Conservation (phyloP, 2,329 filamentous ascomycete genomes). For the Microdochium bolleyi region DNA sequence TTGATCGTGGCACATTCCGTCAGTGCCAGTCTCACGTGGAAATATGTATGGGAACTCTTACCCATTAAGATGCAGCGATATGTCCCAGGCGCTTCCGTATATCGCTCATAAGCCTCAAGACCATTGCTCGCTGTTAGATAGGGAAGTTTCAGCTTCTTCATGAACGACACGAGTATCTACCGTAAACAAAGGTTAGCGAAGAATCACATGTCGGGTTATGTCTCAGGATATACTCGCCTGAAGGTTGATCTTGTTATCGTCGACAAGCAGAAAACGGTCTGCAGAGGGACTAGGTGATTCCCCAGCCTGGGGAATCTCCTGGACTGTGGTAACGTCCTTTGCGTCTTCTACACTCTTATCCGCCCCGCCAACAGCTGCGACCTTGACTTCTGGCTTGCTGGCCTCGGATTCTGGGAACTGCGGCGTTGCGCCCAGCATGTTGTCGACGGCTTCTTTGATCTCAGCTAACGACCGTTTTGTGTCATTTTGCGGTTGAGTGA, state of each 20-base stretch:
- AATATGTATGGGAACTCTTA: not conserved
- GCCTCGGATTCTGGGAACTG: no score
- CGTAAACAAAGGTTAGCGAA: not conserved
- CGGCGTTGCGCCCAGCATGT: no score
- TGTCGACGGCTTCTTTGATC: no score
- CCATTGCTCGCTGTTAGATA: conserved; percentile 26
- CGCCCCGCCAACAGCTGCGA: not conserved
- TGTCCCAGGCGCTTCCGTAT: conserved; percentile 9
- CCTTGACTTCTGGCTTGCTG: no score
- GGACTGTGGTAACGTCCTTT: not conserved
- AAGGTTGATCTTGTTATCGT: conserved; percentile 32
- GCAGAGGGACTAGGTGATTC: not conserved
- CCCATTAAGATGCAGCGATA: conserved; percentile 22
- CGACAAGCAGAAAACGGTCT: conserved; percentile 21
- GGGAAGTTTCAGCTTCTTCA: conserved; percentile 21
- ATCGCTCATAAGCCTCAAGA: conserved; percentile 25
- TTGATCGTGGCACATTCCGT: not conserved
- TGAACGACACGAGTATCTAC: conserved; percentile 19
- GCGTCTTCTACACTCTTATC: not conserved
- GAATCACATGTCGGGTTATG: not conserved
- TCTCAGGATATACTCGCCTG: not conserved
- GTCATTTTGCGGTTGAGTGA: not conserved
- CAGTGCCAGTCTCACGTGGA: not conserved
- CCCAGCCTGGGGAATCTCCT: not conserved
- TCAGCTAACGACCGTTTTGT: not conserved